Base-by-base conservation (phyloP, 352 stramenopile species). In the Globisporangium parvum region DNA sequence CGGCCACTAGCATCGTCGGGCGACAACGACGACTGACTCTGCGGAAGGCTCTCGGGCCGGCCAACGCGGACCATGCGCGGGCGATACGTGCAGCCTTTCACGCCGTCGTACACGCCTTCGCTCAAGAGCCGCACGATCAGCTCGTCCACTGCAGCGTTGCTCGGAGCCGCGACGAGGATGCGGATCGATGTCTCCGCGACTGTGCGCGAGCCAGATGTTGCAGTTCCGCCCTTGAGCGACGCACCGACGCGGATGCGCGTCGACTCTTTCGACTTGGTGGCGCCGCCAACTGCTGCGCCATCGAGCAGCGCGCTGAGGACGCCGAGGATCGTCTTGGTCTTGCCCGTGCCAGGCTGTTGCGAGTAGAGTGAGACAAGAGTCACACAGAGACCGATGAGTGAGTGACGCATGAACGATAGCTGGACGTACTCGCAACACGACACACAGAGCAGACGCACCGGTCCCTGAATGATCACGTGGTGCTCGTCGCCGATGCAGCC, bases 321-420 rank as follows among this genome's bases (percentile, higher is more conserved):
- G 9, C 83, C 83, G 1, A 93, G 53, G 51, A 93, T 88, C 1
- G 83, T 93, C 59, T 89, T 89, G 2, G 80, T 91, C 68, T 93
- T 93, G 18, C 83, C 83, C 41, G 83, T 93, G 20, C 83, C 83
- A 46, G 83, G 83, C 79, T 91, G 55, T 11, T 21, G 55, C 15
- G 47, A 18, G 49, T 2, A 45, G 6, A 59, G n/a, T n/a, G 9
- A 26, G 37, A 55, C 26, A 47, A 21, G 35, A 50, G 10, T 39
- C 44, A 53, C 8, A 55, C 45, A 18, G 39, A 2, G 39, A 45
- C 1, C 6, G 39, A 18, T 21, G 39, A 18, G 47, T 35, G n/a
- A 21, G 18, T 23, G 14, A 41, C 26, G 41, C 31, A 37, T 10
- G 5, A 12, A 37, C 5, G 31, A 3, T 18, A 11, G 23, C 21